Conservation (phyloP, 495 filamentous ascomycete genomes). For the Xylaria palmicola region DNA sequence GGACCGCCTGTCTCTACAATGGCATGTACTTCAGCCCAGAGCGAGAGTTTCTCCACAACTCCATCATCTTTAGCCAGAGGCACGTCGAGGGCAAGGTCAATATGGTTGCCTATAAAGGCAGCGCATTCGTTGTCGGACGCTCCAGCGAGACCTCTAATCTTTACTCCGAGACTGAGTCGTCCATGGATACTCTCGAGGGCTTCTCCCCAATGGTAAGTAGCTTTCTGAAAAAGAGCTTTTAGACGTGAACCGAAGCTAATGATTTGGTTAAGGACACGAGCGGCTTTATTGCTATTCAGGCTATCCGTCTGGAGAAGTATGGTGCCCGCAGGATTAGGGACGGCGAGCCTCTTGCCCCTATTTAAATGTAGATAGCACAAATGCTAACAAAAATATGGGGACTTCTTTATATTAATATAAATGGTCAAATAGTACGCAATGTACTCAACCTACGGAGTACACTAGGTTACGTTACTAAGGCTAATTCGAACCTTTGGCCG, state of each 20-base stretch:
- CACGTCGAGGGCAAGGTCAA: conserved; percentile 56
- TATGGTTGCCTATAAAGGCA: conserved; percentile 73
- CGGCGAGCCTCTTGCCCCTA: conserved; percentile 51
- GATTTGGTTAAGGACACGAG: conserved; percentile 35
- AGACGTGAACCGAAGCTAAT: conserved; percentile 39
- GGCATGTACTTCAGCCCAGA: conserved; percentile 81
- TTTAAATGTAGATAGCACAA: too few relatives aligned
- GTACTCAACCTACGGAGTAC: too few relatives aligned
- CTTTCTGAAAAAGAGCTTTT: not conserved
- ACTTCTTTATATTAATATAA: too few relatives aligned
- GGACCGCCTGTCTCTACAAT: conserved; percentile 75
- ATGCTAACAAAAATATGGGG: too few relatives aligned
- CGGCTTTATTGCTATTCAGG: conserved; percentile 79
- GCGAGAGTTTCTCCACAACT: conserved; percentile 62
- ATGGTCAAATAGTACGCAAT: too few relatives aligned
- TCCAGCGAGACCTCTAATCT: conserved; percentile 78
- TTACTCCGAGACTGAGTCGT: conserved; percentile 75
- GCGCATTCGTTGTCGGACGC: conserved; percentile 70
- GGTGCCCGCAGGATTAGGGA: conserved; percentile 66
- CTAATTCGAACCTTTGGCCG: too few relatives aligned
- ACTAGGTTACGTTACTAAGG: too few relatives aligned
- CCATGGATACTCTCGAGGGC: conserved; percentile 84
- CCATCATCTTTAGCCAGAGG: conserved; percentile 68
- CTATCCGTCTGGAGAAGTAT: conserved; percentile 90
- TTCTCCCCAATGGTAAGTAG: conserved; percentile 61